Percentiles rank a stretch among this genome's conserved stretches.
Evolutionary conservation across 1,284 basidiomycete species (phyloP).

Genomic region (Ustilago tritici): DNA sequence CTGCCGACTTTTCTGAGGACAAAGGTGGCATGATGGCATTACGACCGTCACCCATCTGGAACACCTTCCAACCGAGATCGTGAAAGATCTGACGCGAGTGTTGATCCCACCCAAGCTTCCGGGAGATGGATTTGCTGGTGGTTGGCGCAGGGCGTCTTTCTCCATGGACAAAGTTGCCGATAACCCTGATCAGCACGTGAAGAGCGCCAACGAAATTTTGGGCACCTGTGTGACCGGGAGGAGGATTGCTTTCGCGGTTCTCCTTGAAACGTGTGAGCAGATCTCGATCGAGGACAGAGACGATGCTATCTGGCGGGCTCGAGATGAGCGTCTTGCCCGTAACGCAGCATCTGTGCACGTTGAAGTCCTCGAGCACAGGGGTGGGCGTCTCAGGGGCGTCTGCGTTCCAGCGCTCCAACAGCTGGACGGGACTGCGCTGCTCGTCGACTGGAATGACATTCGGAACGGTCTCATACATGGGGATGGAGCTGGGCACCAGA

Average conservation of each 20-base stretch:
- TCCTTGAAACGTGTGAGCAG: slow-evolving; percentile 36
- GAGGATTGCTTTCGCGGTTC: slow-evolving; percentile 35
- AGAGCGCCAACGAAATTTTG: slow-evolving; percentile 45
- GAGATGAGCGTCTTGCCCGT: slow-evolving; percentile 35
- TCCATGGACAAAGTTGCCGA: slow-evolving; percentile 53
- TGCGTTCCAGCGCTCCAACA: slow-evolving; percentile 18
- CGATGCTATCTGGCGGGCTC: slow-evolving; percentile 43
- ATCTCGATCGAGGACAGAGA: slow-evolving; percentile 31
- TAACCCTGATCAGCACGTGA: slow-evolving; percentile 33
- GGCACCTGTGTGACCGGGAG: slow-evolving; percentile 31
- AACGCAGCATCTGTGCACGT: slow-evolving; percentile 41
- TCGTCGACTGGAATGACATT: slow-evolving; percentile 19
- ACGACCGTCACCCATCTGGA: slow-evolving; percentile 36
- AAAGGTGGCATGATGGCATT: slow-evolving; percentile 25
- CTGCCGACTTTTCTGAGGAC: not conserved
- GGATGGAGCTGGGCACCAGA: slow-evolving; percentile 20
- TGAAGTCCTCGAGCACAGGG: slow-evolving; percentile 43
- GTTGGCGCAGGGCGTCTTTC: slow-evolving; percentile 39
- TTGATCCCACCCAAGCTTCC: slow-evolving; percentile 52
- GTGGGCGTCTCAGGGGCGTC: slow-evolving; percentile 11
- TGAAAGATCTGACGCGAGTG: slow-evolving; percentile 34
- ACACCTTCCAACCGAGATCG: slow-evolving; percentile 37
- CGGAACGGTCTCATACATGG: slow-evolving; percentile 41
- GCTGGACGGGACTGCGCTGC: slow-evolving; percentile 27
- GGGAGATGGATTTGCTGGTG: slow-evolving; percentile 26